Evolutionary conservation across 1,284 basidiomycete genomes (phyloP), one percentile per base, ranked within the genome.

Genomic region (Boletus mariae): DNA sequence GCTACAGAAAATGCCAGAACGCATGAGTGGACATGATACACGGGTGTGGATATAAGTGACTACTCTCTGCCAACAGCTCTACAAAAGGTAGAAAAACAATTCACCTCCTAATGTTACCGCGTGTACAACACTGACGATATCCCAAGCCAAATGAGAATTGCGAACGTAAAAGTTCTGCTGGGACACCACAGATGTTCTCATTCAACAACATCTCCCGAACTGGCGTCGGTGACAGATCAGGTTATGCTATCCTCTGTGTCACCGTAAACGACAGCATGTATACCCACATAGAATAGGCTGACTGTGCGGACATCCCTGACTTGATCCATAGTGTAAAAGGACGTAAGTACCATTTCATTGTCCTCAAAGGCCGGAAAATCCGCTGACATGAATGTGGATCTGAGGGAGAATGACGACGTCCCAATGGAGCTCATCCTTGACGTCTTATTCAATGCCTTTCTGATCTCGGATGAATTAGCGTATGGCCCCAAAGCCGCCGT

Each of bases 181-280:
- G 42, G 49, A 54, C 47, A 57, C 55, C 61, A 31, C 54, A 63
- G 45, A 48, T 47, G 45, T 23, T 46, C 54, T 17, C 55, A 58
- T 65, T 72, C 73, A 84, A 72, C 80, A 84, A 66, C 80, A 83
- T 52, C 79, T 75, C 52, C 78, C 73, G 5, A 72, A 69, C 49
- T 73, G 66, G 71, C 76, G 74, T 68, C 79, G 78, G 65, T 79
- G 74, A 50, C 25, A 4, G 43, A 40, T 34, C 46, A 44, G 37
- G 38, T 32, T 31, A 17, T 71, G 89, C 94, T 92, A 67, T 92
- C 93, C 77, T 99, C 96, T 47, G 96, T 99, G 45, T 98, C 95
- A 73, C 98, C 97, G 79, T 98, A 98, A 42, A 99, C 95, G 57
- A 99, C 92, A 65, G 94, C 93, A 69, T 96, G 93, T 45, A 94